Evolutionary conservation across 352 stramenopile genomes (phyloP), one percentile per base, ranked within the genome.

Genomic region (Detonula confervacea): DNA sequence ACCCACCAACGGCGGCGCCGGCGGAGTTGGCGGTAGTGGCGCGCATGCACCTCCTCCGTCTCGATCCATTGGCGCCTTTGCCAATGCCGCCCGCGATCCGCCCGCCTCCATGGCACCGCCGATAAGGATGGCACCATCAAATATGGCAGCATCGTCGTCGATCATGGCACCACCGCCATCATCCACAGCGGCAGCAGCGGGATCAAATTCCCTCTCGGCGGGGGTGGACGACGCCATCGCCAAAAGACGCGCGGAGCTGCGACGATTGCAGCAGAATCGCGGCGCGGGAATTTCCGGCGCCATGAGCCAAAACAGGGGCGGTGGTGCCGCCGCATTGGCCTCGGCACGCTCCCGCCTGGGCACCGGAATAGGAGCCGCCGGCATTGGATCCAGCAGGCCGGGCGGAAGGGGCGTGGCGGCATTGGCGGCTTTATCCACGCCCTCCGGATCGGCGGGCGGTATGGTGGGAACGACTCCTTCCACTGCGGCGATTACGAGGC

Each of bases 171-270:
- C 14, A n/a, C 44, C 52, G 42, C 20, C 54, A 62, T 18, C 14
- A 22, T 44, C 12, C 30, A 25, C 20, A 59, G 6, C 11, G 35
- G 8, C 51, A 11, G 11, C 33, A 42, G 33, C 33, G 11, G 33
- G 5, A 42, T 12, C 33, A 42, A 42, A 62, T 1, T 9, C 7
- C 8, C 14, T 39, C 18, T 39, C 39, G 6, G 25, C 16, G 20
- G 20, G 51, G 4, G 64, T 69, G 2, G 77, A 83, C 44, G 71
- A 89, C 33, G 76, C 69, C 37, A 84, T 91, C 49, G 81, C 84
- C 24, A 67, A 70, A 63, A 71, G 84, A 22, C 77, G 81, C 12
- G 84, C 81, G 4, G 74, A 91, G 39, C 65, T 91, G 11, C 70
- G 81, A 22, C 61, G 79, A 35, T 81, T 91, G 57, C 78, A 88